Percentiles rank a stretch among this genome's conserved stretches.
Evolutionary conservation across 31 red algal species (phyloP).

Genomic region (Asparagopsis taxiformis): DNA sequence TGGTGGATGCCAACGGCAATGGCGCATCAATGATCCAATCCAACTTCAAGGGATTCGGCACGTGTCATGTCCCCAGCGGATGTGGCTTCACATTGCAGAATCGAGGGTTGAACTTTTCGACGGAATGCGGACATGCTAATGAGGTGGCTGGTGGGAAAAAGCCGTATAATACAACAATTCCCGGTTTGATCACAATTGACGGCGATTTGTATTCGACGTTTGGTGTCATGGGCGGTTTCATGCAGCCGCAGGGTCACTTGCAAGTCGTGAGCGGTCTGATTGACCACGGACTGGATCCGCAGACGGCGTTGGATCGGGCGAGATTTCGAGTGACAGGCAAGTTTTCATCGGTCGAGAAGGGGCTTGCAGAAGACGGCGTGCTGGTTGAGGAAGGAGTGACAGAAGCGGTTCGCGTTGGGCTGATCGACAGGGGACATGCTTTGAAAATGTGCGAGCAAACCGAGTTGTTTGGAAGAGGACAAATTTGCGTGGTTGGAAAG

Average conservation of each 20-base stretch:
- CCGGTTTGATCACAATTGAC: constrained; percentile 42
- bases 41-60: constrained; percentile 85
- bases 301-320: constrained; percentile 68
- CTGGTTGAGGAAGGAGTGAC: constrained; percentile 32
- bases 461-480: constrained; percentile 36
- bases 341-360: constrained; percentile 45
- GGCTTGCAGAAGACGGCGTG: constrained; percentile 45
- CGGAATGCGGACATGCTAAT: constrained; percentile 38
- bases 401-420: neutral
- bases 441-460: constrained; percentile 1
- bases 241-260: constrained; percentile 94
- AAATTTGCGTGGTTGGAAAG: constrained; percentile 13
- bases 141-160: constrained; percentile 53
- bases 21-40: constrained; percentile 76
- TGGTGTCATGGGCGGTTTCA: constrained; percentile 91
- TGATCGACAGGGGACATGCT: constrained; percentile 36
- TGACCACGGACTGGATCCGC: constrained; percentile 71
- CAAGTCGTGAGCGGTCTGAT: constrained; percentile 71
- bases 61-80: constrained; percentile 60
- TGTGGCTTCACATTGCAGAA: constrained; percentile 91
- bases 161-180: constrained; percentile 93
- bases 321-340: constrained; percentile 79
- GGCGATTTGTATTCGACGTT: constrained; percentile 48
- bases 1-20: constrained; percentile 74
- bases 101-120: constrained; percentile 80